phyloP scores from a whole-genome alignment of 2,329 filamentous ascomycete genomes.

The Coleophoma crateriformis region DNA sequence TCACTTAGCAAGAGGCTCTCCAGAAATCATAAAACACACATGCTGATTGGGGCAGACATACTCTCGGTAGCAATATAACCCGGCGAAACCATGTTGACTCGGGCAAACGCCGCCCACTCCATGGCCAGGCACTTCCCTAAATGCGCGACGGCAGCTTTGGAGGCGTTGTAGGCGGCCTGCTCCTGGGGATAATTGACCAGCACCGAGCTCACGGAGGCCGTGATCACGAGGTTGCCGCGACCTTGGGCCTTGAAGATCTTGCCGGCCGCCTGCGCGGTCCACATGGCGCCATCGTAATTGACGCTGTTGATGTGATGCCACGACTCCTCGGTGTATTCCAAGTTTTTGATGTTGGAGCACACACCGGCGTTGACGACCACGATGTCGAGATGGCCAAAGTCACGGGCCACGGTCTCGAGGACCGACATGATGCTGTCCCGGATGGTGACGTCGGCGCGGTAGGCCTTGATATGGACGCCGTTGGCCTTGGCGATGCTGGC shows the following conservation, averaged over 20 bases:
- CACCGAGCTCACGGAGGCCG: conserved; percentile 31
- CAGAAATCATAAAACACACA: neutral
- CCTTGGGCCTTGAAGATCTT: conserved; percentile 9
- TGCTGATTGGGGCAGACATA: neutral
- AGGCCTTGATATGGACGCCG: conserved; percentile 22
- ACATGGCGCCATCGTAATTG: neutral
- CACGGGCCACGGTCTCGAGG: neutral
- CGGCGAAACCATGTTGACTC: conserved; percentile 33
- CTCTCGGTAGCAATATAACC: conserved; percentile 50
- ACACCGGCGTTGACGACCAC: conserved; percentile 37
- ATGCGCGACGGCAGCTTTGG: conserved; percentile 33
- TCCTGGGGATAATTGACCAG: conserved; percentile 34
- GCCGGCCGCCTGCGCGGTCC: neutral
- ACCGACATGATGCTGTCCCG: neutral
- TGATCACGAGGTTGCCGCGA: conserved; percentile 33
- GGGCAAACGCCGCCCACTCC: conserved; percentile 34
- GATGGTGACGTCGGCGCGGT: conserved; percentile 29
- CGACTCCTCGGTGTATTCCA: conserved; percentile 33
- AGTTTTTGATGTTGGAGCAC: conserved; percentile 27
- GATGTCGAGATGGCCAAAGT: conserved; percentile 25
- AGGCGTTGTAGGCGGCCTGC: conserved; percentile 33
- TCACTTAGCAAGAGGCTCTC: neutral
- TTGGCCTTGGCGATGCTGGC: conserved; percentile 6
- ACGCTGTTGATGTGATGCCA: conserved; percentile 32
- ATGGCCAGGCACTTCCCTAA: conserved; percentile 33